Percentiles rank a stretch among this genome's conserved stretches.
phyloP scores from a whole-genome alignment of 1,284 basidiomycete genomes.

The Macrocystidia cucumis region DNA sequence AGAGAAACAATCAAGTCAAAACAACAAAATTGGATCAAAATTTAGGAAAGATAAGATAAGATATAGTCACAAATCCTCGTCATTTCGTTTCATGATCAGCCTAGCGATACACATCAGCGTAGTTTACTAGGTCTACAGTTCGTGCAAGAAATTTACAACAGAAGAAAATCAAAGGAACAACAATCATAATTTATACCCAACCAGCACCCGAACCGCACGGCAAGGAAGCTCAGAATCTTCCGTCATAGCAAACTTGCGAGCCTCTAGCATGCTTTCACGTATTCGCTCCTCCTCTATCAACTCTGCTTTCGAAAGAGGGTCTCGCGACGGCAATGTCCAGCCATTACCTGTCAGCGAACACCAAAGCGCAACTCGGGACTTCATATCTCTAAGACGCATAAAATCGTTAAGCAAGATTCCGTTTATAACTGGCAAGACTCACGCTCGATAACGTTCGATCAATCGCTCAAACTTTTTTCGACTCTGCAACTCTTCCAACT shows the following conservation, averaged over 20 bases:
- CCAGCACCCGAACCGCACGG: conserved; percentile 51
- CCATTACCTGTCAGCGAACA: conserved; percentile 52
- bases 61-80: conserved; percentile 17
- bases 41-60: too few relatives aligned
- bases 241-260: conserved; percentile 39
- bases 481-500: conserved; percentile 44
- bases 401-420: conserved; percentile 3
- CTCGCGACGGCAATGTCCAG: conserved; percentile 53
- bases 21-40: conserved; percentile 26
- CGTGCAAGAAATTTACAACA: conserved; percentile 1
- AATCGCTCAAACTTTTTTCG: conserved; percentile 58
- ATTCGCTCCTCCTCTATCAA: conserved; percentile 59
- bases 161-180: too few relatives aligned
- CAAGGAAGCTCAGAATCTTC: conserved; percentile 52
- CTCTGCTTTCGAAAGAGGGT: conserved; percentile 60
- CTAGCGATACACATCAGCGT: neutral
- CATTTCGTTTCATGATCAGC: neutral
- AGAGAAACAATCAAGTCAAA: too few relatives aligned
- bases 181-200: conserved; percentile 45
- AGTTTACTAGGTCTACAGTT: neutral
- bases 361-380: conserved; percentile 60
- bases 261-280: conserved; percentile 57
- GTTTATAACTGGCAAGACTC: conserved; percentile 17
- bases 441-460: conserved; percentile 56
- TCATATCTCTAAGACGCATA: conserved; percentile 49